Conservation (phyloP, 106 monocot genomes). For the Posidonia australis region DNA sequence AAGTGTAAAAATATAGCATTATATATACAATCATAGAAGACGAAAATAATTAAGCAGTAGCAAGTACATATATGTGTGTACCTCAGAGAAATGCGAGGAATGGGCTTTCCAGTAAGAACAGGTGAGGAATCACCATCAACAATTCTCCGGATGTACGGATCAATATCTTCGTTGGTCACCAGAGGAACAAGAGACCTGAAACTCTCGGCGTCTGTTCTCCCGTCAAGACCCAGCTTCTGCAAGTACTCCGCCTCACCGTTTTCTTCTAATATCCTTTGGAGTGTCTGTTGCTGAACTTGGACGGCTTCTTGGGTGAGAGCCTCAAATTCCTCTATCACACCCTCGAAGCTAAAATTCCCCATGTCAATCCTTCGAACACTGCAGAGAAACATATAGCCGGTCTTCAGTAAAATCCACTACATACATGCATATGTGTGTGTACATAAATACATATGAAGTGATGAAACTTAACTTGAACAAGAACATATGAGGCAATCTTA, state of each 20-base stretch:
- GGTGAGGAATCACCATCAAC: too few species aligned
- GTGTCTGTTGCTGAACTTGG: constrained; percentile 55
- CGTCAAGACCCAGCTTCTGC: too few species aligned
- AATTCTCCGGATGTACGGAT: constrained; percentile 67
- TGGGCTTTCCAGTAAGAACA: constrained; percentile 57
- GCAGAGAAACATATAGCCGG: too few species aligned
- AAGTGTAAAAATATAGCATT: too few species aligned
- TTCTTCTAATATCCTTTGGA: constrained; percentile 50
- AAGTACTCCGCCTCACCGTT: constrained; percentile 74
- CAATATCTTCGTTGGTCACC: constrained; percentile 52
- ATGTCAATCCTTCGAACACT: constrained; percentile 16
- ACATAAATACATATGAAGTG: too few species aligned
- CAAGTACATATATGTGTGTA: too few species aligned
- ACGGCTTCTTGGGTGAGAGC: constrained; percentile 42
- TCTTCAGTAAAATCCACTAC: too few species aligned
- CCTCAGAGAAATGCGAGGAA: constrained; percentile 70
- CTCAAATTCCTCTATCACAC: constrained; percentile 63
- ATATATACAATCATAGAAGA: too few species aligned
- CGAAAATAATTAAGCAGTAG: too few species aligned
- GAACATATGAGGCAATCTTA: too few species aligned
- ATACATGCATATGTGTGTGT: too few species aligned
- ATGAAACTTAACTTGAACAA: too few species aligned
- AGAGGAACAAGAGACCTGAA: constrained; percentile 65
- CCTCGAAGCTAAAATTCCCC: constrained; percentile 35
- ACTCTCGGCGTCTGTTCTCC: constrained; percentile 57